Base-by-base conservation (phyloP, 306 rosid species). In the Prunus mongolica region DNA sequence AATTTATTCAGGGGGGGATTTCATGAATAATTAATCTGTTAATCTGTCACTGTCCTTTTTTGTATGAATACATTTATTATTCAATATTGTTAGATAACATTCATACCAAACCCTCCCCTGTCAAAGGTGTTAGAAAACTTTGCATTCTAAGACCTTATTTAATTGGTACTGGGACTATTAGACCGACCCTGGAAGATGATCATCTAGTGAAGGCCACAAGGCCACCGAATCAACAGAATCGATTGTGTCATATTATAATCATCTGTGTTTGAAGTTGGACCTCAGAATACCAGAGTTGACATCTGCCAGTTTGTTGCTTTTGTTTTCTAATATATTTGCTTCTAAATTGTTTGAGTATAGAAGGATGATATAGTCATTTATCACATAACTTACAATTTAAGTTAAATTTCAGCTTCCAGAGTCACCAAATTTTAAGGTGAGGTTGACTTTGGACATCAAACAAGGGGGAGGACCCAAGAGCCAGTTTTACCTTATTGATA, bases 381-480 rank as follows among this genome's bases (percentile, higher is more conserved):
- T 72, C 18, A 22, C 71, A 15, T 19, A 56, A 38, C 41, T 73
- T 16, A 73, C 58, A 9, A 10, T 60, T 58, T 3, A 44, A 24
- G 15, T 55, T 60, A 1, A 15, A 28, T 76, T 84, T 77, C 96
- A 89, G 94, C 86, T 74, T 34, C 94, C 90, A 45, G 90, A 87
- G 76, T 86, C 90, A 41, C 88, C 91, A 22, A 82, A 89, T 74
- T 87, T 85, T 75, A 89, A 76, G 82, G 93, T 87, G 58, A 84
- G 78, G 57, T 6, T 89, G 82, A 81, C 74, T 34, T 74, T 89
- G 84, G 86, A 86, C 65, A 75, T 86, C 74, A 84, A 81, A 73
- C 19, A 63, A 12, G 93, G 93, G 1, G 93, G 93, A 78, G 93
- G 93, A 25, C 80, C 86, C 12, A 83, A 87, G 83, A 89, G 93